Base-by-base conservation (phyloP, 2,329 filamentous ascomycete genomes). In the Periconia sp. region DNA sequence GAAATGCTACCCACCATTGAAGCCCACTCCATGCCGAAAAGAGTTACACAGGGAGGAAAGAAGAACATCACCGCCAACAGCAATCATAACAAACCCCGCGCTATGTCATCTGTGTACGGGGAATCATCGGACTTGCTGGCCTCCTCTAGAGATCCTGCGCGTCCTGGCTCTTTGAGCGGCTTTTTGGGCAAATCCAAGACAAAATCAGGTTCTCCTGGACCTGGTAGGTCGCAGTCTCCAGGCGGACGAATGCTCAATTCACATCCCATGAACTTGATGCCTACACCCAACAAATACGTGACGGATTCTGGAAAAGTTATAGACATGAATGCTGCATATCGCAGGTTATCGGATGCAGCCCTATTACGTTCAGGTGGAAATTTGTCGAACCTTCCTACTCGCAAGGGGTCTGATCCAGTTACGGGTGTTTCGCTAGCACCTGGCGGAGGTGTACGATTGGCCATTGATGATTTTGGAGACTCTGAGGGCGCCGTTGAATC, bases 311-410 rank as follows among this genome's bases (percentile, higher is more conserved):
- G 84, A 11, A 81, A 82, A 45, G 70, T 83, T 1, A 76, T 91
- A 48, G 87, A 92, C 66, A 83, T 89, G 72, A 84, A 82, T 54
- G 87, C 79, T 58, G 87, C 88, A 3, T 90, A 92, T 66, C 81
- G 86, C 47, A 82, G 85, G 54, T 76, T 92, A 17, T 91, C 89
- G 1, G 87, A 92, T 66, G 87, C 87, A 11, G 86, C 87, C 47
- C 74, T 92, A 42, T 79, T 84, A 3, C 81, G 81, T 30, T 85
- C 86, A 6, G 81, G 84, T 17, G 86, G 88, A 27, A 83, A 79
- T 47, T 74, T 93, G 31, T 81, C 87, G 7, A 77, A 80, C 47
- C 76, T 90, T 19, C 81, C 86, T n/a, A 68, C 59, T 57, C 81
- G 83, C 47, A 87, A 86, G 61, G 73, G 69, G 17, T 72, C 71